Percentiles rank a stretch among this genome's conserved stretches.
Conservation (phyloP, 805 yeast species). For the Diddensiella transvaalensis region DNA sequence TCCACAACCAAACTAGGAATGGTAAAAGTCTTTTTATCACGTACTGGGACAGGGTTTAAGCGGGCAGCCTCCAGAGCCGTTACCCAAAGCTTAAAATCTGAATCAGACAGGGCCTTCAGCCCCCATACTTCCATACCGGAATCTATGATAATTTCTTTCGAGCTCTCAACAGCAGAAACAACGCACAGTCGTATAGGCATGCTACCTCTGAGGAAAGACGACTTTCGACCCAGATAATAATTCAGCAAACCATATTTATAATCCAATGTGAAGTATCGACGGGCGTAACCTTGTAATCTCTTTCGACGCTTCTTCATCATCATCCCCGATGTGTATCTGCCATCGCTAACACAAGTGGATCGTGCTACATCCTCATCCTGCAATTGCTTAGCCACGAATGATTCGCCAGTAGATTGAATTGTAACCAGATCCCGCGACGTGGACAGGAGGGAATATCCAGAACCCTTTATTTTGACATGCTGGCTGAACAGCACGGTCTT, state of each 20-base stretch:
- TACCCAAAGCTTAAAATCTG: conserved; percentile 79
- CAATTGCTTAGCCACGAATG: not conserved
- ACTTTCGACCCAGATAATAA: conserved; percentile 68
- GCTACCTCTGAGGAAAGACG: conserved; percentile 79
- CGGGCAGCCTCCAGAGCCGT: conserved; percentile 56
- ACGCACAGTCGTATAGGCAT: conserved; percentile 82
- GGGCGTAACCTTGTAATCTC: conserved; percentile 79
- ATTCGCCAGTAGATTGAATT: not conserved
- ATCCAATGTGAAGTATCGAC: conserved; percentile 80
- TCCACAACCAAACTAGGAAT: not conserved
- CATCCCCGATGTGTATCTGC: conserved; percentile 64
- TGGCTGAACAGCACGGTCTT: conserved; percentile 74
- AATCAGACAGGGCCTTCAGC: conserved; percentile 59
- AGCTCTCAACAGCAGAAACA: conserved; percentile 71
- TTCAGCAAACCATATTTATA: conserved; percentile 77
- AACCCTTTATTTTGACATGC: conserved; percentile 26
- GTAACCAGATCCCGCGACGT: not conserved
- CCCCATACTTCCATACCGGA: conserved; percentile 96
- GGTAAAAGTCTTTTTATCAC: not conserved
- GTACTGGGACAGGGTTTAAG: not conserved
- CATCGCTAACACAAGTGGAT: conserved; percentile 24
- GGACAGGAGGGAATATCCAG: not conserved
- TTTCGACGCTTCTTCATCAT: conserved; percentile 78
- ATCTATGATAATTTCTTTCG: conserved; percentile 72
- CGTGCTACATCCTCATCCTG: not conserved